phyloP scores from a whole-genome alignment of 352 stramenopile genomes.

The Phytophthora melonis region DNA sequence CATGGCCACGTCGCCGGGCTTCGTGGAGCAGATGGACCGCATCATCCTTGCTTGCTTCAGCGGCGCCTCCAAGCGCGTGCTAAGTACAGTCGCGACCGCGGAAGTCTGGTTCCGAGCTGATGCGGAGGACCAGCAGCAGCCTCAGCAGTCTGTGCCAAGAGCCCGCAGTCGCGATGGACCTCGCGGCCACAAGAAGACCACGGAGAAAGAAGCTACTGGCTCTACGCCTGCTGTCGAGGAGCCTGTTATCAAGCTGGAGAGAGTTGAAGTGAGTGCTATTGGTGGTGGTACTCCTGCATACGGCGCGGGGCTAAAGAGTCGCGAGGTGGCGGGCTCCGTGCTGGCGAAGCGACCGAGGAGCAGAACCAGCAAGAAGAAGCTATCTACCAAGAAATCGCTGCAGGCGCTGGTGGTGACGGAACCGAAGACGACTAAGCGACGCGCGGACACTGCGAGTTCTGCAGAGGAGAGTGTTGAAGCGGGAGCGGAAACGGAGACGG shows the following conservation, averaged over 20 bases:
- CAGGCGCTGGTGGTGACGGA: slow-evolving; percentile 17
- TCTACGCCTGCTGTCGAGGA: slow-evolving; percentile 2
- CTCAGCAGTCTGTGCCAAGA: background rate
- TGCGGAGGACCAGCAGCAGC: background rate
- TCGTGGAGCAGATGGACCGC: slow-evolving; percentile 74
- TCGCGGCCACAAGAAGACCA: slow-evolving; percentile 3
- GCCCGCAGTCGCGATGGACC: background rate
- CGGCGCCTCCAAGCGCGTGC: slow-evolving; percentile 55
- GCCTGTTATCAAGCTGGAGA: slow-evolving; percentile 35
- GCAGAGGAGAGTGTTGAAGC: slow-evolving; percentile 37
- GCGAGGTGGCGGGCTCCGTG: slow-evolving; percentile 17
- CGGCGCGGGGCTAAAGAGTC: slow-evolving; percentile 15
- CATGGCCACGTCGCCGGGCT: slow-evolving; percentile 65
- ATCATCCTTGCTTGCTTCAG: slow-evolving; percentile 77
- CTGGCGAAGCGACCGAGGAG: slow-evolving; percentile 31
- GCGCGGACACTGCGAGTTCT: slow-evolving; percentile 11
- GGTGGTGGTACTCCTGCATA: slow-evolving; percentile 15
- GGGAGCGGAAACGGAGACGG: slow-evolving; percentile 36
- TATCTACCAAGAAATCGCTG: slow-evolving; percentile 32
- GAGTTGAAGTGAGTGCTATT: slow-evolving; percentile 11
- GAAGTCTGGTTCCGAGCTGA: slow-evolving; percentile 56
- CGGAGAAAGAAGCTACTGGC: background rate
- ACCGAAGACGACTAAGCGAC: slow-evolving; percentile 18
- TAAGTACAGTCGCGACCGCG: slow-evolving; percentile 58
- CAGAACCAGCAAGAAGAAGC: slow-evolving; percentile 36